Percentiles rank a stretch among this genome's conserved stretches.
These are phyloP conservation scores for Xylaria scruposa DNA, from an alignment of 495 filamentous ascomycete species.

Conservation along the genomic window DNA sequence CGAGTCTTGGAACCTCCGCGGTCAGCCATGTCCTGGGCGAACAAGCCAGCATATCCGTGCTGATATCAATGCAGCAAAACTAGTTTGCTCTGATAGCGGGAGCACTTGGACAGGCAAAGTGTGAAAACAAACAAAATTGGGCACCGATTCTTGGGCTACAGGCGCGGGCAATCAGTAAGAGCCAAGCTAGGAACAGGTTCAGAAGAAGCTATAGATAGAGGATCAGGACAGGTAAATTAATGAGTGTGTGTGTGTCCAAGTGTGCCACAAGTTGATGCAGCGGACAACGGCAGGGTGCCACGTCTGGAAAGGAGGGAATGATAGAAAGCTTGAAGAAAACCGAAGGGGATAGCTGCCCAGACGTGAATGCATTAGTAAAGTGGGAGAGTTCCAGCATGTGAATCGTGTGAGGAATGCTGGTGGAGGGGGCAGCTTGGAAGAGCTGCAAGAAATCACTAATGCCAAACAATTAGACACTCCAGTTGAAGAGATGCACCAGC, in stretches of 20 bases:
- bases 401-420: constrained; percentile 21
- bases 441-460: neutral
- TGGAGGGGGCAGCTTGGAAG: constrained; percentile 6
- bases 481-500: neutral
- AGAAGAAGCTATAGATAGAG: constrained; percentile 10
- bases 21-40: constrained; percentile 45
- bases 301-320: neutral
- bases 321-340: constrained; percentile 4
- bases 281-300: neutral
- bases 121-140: neutral
- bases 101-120: neutral
- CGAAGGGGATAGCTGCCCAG: neutral
- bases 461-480: neutral
- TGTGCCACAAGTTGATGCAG: constrained; percentile 11
- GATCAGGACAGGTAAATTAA: neutral
- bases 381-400: neutral
- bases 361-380: neutral
- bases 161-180: constrained; percentile 12
- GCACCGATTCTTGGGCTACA: neutral
- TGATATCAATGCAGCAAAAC: neutral
- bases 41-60: constrained; percentile 28
- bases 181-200: constrained; percentile 14
- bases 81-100: neutral
- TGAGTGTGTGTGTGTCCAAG: constrained; percentile 4
- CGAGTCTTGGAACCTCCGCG: constrained; percentile 35